Base-by-base conservation (phyloP, 495 filamentous ascomycete genomes). In the Pseudotulostoma volvatum region DNA sequence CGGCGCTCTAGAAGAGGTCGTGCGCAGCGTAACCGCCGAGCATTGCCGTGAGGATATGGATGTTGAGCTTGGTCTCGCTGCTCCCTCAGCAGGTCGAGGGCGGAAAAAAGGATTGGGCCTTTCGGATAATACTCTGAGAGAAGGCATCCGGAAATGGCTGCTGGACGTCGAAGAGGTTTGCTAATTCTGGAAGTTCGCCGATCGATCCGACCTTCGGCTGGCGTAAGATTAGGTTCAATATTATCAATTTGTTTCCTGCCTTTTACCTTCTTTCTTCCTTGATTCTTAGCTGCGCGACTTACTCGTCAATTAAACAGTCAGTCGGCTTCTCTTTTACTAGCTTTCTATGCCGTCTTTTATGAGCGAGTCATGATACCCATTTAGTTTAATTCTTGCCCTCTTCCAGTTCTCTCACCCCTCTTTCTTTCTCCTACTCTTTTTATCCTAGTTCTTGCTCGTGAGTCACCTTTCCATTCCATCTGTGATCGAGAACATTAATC, bases 121-220 rank as follows among this genome's bases (percentile, higher is more conserved):
- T 14, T 54, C 55, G 7, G 73, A 77, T 36, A 76, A 72, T 44
- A 70, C 71, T 7, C 46, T 81, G 36, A 61, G 74, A 36, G 74
- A 81, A 43, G 77, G 74, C 4, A 69, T 81, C 33, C 63, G 73
- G 30, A 67, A 61, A 48, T 81, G 77, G 77, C 63, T 80, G 43
- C 53, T 59, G 33, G 67, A 70, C 46, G 70, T 74, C 5, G 74
- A 77, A 44, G 61, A 68, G 42, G 53, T 56, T 36, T 63, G 60
- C 54, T 67, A 50, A 51, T 43, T 40, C 9, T 38, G 20, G 2
- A n/a, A n/a, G n/a, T n/a, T n/a, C n/a, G n/a, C n/a, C n/a, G n/a
- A n/a, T n/a, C n/a, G n/a, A n/a, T n/a, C n/a, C n/a, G n/a, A n/a
- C n/a, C n/a, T n/a, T n/a, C n/a, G n/a, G n/a, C n/a, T n/a, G n/a